Conservation (phyloP, 2,329 filamentous ascomycete species). For the Achaetomium macrosporum region DNA sequence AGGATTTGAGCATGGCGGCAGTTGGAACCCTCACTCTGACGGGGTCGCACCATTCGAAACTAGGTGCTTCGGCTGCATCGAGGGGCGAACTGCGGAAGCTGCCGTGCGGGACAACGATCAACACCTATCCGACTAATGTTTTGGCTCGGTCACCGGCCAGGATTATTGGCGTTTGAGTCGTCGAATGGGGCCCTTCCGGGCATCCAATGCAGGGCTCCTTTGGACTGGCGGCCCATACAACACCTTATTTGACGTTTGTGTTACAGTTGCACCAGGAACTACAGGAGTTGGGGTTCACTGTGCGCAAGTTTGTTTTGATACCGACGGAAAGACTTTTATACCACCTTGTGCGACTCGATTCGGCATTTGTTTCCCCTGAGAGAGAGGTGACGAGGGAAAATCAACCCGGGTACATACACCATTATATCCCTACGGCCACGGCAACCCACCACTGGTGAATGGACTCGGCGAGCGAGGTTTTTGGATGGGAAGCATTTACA, state of each 20-base stretch:
- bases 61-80: too few relatives aligned
- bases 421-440: neutral
- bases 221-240: neutral
- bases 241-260: neutral
- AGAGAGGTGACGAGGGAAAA: slow-evolving; percentile 4
- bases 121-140: neutral
- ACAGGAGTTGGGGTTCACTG: slow-evolving; percentile 10
- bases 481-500: slow-evolving; percentile 12
- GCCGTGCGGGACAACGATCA: too few relatives aligned
- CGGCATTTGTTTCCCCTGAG: neutral
- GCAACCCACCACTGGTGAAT: slow-evolving; percentile 3
- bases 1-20: too few relatives aligned
- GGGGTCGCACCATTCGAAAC: too few relatives aligned
- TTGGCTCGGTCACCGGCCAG: neutral
- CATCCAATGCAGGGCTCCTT: neutral
- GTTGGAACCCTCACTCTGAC: too few relatives aligned
- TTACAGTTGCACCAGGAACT: slow-evolving; percentile 1
- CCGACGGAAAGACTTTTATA: slow-evolving; percentile 13
- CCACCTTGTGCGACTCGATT: slow-evolving; percentile 16
- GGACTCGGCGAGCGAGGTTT: slow-evolving; percentile 3
- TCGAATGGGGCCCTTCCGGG: neutral
- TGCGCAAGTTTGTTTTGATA: slow-evolving; percentile 6
- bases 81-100: too few relatives aligned
- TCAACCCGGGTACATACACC: neutral
- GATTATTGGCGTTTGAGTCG: neutral